Conservation (phyloP, 352 stramenopile genomes). For the Phytopythium mirpurense region DNA sequence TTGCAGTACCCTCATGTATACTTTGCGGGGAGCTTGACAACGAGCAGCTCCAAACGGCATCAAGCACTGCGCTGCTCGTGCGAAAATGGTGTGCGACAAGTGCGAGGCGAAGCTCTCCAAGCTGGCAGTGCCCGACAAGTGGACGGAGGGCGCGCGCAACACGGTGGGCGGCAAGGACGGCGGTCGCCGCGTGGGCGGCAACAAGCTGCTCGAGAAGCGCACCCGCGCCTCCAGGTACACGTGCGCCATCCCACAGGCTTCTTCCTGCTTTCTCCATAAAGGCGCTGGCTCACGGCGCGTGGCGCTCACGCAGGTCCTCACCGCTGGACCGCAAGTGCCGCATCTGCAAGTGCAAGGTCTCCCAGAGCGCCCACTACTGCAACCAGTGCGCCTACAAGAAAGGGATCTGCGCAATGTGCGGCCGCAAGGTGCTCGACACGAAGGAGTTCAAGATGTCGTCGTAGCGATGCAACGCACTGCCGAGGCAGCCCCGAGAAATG, state of each 20-base stretch:
- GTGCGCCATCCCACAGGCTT: no score
- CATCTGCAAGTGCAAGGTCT: conserved; percentile 58
- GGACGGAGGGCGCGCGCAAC: conserved; percentile 59
- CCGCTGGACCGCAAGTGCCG: conserved; percentile 48
- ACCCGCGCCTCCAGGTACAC: conserved; percentile 27
- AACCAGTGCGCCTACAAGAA: conserved; percentile 79
- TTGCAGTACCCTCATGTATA: neutral
- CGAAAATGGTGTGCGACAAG: conserved; percentile 64
- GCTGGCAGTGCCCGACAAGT: conserved; percentile 73
- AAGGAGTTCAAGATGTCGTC: conserved; percentile 66
- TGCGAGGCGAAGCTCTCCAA: conserved; percentile 76
- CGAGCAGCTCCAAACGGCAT: neutral
- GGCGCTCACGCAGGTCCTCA: conserved; percentile 26
- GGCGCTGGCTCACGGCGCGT: neutral
- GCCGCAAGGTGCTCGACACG: conserved; percentile 53
- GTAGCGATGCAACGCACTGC: conserved; percentile 2
- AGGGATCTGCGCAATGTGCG: conserved; percentile 70
- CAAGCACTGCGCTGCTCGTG: no score
- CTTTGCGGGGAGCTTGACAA: neutral
- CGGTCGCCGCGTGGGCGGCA: conserved; percentile 32
- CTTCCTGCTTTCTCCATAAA: no score
- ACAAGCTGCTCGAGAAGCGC: conserved; percentile 46
- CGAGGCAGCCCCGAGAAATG: neutral
- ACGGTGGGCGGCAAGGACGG: conserved; percentile 48
- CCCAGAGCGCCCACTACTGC: conserved; percentile 60